A percentile compares a stretch with the other conserved stretches of the same genome.
Evolutionary conservation across 345 rosid species (phyloP).

Genomic region (Ceriops zippeliana): DNA sequence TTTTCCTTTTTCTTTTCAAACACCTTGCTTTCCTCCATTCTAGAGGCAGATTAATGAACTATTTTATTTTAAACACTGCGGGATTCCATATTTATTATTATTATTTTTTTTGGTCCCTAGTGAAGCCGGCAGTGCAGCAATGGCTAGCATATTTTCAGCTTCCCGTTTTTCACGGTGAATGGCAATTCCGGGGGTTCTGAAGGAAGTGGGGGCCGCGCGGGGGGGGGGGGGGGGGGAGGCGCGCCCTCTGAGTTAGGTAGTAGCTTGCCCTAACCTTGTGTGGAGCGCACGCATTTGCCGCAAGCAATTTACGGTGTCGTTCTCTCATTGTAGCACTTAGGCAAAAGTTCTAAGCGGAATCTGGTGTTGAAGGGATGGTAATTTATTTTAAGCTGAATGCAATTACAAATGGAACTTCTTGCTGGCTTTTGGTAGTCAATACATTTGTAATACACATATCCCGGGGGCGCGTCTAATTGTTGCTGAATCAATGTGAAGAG

Average conservation of each 20-base stretch:
- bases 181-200: slow-evolving; percentile 86
- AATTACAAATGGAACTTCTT: no score
- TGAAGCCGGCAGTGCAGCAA: slow-evolving; percentile 77
- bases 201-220: slow-evolving; percentile 63
- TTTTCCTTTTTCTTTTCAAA: no score
- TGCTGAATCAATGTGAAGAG: no score
- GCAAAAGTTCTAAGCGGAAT: slow-evolving; percentile 2
- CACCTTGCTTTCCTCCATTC: no score
- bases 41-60: no score
- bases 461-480: no score
- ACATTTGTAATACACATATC: no score
- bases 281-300: slow-evolving; percentile 88
- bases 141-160: slow-evolving; percentile 65
- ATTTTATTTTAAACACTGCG: no score
- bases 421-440: no score
- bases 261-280: slow-evolving; percentile 54
- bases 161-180: slow-evolving; percentile 70
- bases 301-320: slow-evolving; percentile 21
- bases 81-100: no score
- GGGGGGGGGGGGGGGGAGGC: no score
- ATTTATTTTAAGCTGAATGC: background rate
- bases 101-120: slow-evolving; percentile 46
- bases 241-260: slow-evolving; percentile 57
- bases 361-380: slow-evolving; percentile 21
- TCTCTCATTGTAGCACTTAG: background rate